Evolutionary conservation across 768 basidiomycete species (phyloP), one percentile per base, ranked within the genome.

Genomic region (Xanthoconium stramineum): DNA sequence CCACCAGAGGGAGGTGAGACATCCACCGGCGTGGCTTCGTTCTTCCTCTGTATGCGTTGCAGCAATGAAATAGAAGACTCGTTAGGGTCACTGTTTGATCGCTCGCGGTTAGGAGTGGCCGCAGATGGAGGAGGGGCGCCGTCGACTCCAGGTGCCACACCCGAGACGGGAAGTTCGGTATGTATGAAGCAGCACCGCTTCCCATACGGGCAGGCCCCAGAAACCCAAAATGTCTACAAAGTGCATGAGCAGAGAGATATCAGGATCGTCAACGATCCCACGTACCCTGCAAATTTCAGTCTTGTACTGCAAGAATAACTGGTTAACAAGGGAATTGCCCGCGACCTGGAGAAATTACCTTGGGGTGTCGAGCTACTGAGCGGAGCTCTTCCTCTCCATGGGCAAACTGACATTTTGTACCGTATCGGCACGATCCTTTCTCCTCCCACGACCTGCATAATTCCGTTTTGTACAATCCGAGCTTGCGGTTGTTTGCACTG

Each of bases 141-240:
- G 35, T 78, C 80, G 36, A 81, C 76, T 46, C 81, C 81, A 53
- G 82, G 81, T 44, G 81, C 75, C 19, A 77, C 75, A 29, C 82
- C 85, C n/a, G 81, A 77, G 44, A 79, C 77, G 17, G 91, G 89
- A 44, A 91, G 78, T 65, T 90, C 91, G 3, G 92, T 94, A 66
- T 94, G 92, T 64, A 94, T 94, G 80, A 94, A 94, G 75, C 92
- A 94, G 72, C 92, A 94, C 54, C 92, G 76, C 72, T 93, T 93
- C 51, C 93, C 92, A 61, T 94, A 94, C 0, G 92, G 92, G 68
- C 92, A 94, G 17, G 92, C 91, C 29, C 92, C 92, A 46, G 91
- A 93, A 13, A 94, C 88, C 90, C 92, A 94, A 78, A 94, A 94
- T 9, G 92, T 94, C 86, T 92, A 64, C 11, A 38, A 28, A 56